Base-by-base conservation (phyloP, 192 early-diverging fungal species). In the Rhizoclosmatium sp. region DNA sequence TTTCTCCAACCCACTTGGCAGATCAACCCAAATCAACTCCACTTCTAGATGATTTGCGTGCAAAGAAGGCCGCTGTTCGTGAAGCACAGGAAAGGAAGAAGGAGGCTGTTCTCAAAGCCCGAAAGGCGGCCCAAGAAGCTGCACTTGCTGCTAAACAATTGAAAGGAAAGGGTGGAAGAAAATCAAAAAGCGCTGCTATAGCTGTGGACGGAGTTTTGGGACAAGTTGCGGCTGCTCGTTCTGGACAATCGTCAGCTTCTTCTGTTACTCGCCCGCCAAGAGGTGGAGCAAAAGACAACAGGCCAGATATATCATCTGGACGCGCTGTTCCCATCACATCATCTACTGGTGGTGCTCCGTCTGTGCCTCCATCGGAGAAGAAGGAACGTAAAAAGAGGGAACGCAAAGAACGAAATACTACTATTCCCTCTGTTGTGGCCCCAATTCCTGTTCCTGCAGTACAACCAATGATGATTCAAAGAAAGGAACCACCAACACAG, bases 1-100 rank as follows among this genome's bases (percentile, higher is more conserved):
- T 48, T 1, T 19, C 62, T 46, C 56, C 82, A 69, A 76, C 83
- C 10, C 68, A 71, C 47, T 72, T 80, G 31, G 81, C 80, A 23
- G 85, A 76, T 10, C 40, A 80, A 1, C 92, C 91, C 59, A 92
- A 92, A 71, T 90, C 92, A 21, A 95, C 93, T 0, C 93, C 93
- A 21, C 76, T 95, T 14, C 76, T 95, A 56, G 93, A 95, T 62
- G 87, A 90, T 68, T 75, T 95, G 5, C 88, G 93, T 44, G 89
- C 92, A 21, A 87, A 92, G 65, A 94, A 93, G 84, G 91, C 90
- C 41, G 71, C 65, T 3, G 47, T 82, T 19, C 59, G 46, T 5
- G 87, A 86, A n/a, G 76, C 82, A 12, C 83, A 85, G 59, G 88
- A 86, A 47, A 21, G 58, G 41, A 82, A 88, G 40, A 14, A 21